These are phyloP conservation scores for Russula griseocarnosa DNA, from an alignment of 768 basidiomycete species.

Conservation along the genomic window DNA sequence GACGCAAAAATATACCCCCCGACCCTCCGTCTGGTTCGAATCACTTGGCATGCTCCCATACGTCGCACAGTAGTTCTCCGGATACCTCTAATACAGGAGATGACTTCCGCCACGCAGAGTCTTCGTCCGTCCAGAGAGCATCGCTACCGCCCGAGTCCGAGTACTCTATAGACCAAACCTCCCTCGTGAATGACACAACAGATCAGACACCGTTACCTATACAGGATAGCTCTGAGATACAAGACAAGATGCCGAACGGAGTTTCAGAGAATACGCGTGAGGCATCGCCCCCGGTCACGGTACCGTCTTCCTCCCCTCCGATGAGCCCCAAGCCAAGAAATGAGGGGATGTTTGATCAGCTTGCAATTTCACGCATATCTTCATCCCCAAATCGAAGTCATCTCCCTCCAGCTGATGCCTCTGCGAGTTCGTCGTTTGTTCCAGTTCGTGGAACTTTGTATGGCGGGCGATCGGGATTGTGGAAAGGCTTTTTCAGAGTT, in stretches of 20 bases:
- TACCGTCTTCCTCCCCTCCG: neutral
- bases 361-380: neutral
- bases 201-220: neutral
- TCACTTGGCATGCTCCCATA: neutral
- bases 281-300: neutral
- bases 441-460: conserved; percentile 20
- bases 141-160: neutral
- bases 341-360: neutral
- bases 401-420: neutral
- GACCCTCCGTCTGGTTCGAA: conserved; percentile 4
- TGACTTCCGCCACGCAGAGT: neutral
- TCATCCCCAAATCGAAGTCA: conserved; percentile 6
- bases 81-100: neutral
- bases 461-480: conserved; percentile 20
- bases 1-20: neutral
- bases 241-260: neutral
- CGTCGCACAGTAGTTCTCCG: neutral
- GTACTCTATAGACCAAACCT: neutral
- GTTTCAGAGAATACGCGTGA: neutral
- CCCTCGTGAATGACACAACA: neutral
- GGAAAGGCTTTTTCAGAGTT: conserved; percentile 22
- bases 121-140: neutral
- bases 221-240: neutral
- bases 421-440: neutral
- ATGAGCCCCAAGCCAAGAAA: neutral